Percentiles rank a stretch among this genome's conserved stretches.
Conservation (phyloP, 768 basidiomycete genomes). For the Boletus vinaceobasis region DNA sequence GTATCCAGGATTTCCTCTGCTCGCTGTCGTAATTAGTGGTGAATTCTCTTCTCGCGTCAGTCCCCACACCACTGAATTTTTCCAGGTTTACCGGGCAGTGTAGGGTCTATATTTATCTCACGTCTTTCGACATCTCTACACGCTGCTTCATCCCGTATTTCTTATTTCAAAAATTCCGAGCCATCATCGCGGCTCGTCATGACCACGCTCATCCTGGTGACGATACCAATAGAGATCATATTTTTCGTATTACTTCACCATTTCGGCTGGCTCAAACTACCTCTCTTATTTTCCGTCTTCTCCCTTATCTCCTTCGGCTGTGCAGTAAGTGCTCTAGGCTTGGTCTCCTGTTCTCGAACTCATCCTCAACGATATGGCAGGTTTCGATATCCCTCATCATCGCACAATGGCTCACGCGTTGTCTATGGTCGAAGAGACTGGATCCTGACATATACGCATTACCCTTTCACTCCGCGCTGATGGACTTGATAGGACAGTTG, state of each 20-base stretch:
- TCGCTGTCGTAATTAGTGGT: conserved; percentile 89
- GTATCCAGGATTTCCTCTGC: conserved; percentile 83
- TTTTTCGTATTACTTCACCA: conserved; percentile 64
- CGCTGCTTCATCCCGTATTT: conserved; percentile 25
- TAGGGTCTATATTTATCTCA: conserved; percentile 89
- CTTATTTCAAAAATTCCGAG: conserved; percentile 6
- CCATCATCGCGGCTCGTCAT: conserved; percentile 54
- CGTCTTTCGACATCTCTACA: conserved; percentile 89
- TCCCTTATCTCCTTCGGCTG: conserved; percentile 70
- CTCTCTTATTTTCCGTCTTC: conserved; percentile 62
- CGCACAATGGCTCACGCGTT: conserved; percentile 64
- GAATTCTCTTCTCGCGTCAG: conserved; percentile 17
- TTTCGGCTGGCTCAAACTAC: conserved; percentile 77
- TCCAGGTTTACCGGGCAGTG: conserved; percentile 78
- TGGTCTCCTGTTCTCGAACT: not conserved
- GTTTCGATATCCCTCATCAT: conserved; percentile 65
- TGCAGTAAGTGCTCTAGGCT: conserved; percentile 51
- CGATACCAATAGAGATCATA: conserved; percentile 74
- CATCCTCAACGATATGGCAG: conserved; percentile 39
- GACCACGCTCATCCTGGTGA: conserved; percentile 67
- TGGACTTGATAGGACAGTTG: conserved; percentile 81
- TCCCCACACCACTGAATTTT: not conserved
- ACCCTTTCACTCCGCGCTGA: conserved; percentile 86
- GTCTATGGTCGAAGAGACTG: conserved; percentile 70
- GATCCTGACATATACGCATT: conserved; percentile 94